Conservation (phyloP, 306 rosid species). For the Acacia melanoxylon region DNA sequence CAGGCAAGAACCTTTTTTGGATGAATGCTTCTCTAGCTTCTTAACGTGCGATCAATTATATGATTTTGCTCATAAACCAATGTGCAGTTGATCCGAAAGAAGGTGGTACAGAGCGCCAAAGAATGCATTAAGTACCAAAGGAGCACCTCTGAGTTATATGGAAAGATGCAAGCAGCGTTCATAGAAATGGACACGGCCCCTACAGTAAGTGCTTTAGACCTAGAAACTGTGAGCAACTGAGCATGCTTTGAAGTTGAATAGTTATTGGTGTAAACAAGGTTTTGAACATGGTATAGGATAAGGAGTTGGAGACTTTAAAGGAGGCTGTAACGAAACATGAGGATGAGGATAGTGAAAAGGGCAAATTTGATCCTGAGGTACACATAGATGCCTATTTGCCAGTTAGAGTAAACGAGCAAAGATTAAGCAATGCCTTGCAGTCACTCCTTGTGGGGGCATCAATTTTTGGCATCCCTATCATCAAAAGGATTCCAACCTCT, state of each 20-base stretch:
- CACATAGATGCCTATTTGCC: constrained; percentile 74
- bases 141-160: constrained; percentile 61
- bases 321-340: constrained; percentile 65
- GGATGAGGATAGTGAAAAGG: constrained; percentile 35
- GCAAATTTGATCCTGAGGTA: constrained; percentile 68
- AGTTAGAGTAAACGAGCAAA: constrained; percentile 86
- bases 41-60: constrained; percentile 24
- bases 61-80: constrained; percentile 17
- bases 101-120: constrained; percentile 78
- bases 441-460: constrained; percentile 69
- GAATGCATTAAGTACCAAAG: constrained; percentile 64
- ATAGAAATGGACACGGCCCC: constrained; percentile 74
- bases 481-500: constrained; percentile 82
- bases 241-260: neutral
- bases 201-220: constrained; percentile 46
- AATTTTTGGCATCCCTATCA: constrained; percentile 58
- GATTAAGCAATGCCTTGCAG: constrained; percentile 80
- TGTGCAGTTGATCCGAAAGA: constrained; percentile 68
- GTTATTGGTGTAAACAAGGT: neutral
- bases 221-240: neutral
- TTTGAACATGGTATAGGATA: constrained; percentile 40
- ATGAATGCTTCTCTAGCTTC: neutral
- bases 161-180: constrained; percentile 72
- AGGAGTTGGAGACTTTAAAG: constrained; percentile 54
- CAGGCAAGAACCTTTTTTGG: constrained; percentile 46